Evolutionary conservation across 2,329 filamentous ascomycete genomes (phyloP).

Genomic region (Scleromitrula shiraiana): DNA sequence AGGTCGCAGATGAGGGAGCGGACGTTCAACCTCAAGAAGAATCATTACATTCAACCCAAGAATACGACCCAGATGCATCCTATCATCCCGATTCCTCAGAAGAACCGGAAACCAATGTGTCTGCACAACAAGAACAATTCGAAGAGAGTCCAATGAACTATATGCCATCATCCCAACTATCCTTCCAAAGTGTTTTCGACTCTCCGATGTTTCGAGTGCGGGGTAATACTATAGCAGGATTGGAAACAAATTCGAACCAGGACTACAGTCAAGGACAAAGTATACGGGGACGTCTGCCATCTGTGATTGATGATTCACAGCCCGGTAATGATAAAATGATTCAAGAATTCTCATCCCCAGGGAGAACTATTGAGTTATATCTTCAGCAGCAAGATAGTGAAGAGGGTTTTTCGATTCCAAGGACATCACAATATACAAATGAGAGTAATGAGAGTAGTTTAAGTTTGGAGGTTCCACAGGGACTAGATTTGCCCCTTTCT

Average conservation of each 20-base stretch:
- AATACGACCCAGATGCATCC: constrained; percentile 20
- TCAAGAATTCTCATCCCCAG: constrained; percentile 38
- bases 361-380: constrained; percentile 42
- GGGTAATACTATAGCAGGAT: no score
- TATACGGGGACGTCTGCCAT: constrained; percentile 38
- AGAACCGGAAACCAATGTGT: constrained; percentile 1
- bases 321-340: constrained; percentile 30
- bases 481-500: no score
- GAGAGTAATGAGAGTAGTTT: constrained; percentile 4
- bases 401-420: constrained; percentile 15
- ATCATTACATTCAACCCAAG: constrained; percentile 13
- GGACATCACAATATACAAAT: not conserved
- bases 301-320: constrained; percentile 48
- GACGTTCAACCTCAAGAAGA: constrained; percentile 29
- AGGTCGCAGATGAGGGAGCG: constrained; percentile 35
- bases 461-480: not conserved
- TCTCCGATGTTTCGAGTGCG: constrained; percentile 24
- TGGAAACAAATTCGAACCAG: not conserved
- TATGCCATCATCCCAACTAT: constrained; percentile 19
- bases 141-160: not conserved
- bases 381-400: constrained; percentile 32
- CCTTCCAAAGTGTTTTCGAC: constrained; percentile 23
- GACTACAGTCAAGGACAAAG: not conserved
- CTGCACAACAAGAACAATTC: not conserved
- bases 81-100: constrained; percentile 12